Base-by-base conservation (phyloP, 1,284 basidiomycete genomes). In the Rhodotorula sp. region DNA sequence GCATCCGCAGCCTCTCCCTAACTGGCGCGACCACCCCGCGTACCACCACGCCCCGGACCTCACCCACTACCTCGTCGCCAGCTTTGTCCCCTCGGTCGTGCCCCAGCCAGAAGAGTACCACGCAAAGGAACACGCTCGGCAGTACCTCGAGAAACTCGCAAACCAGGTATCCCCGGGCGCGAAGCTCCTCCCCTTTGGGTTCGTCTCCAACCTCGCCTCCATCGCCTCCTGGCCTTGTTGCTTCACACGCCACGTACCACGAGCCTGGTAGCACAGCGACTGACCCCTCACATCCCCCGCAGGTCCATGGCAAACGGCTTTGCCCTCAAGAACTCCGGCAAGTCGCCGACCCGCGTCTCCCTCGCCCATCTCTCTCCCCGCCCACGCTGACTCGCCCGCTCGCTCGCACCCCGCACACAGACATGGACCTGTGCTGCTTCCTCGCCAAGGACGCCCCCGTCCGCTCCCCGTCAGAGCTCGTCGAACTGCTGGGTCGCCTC, bases 351-450 rank as follows among this genome's bases (percentile, higher is more conserved):
- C 25, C 48, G 1, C 7, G 7, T 8, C 44, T 3, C 21, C 44
- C 21, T 39, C 39, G 21, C 3, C 46, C 46, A 25, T 2, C 46
- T 41, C 46, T 41, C 29, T 12, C 22, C 41, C 55, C 15, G 62
- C 12, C 27, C 9, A n/a, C 22, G 13, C 50, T 22, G 29, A 32
- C 22, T 15, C 25, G 32, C 44, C 29, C 55, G 61, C 46, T 59
- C 44, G 22, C 4, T 25, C 10, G 17, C 36, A 59, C 17, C 3
- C n/a, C 27, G 5, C 41, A 36, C 29, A 59, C 80, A 94, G 96
- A 98, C 83, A 98, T 99, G 96, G 96, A 99, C 83, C 85, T 99
- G 56, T 97, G 96, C 81, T 97, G 95, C 82, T 86, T 99, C 79
- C 91, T 97, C 80, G 91, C 94, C 81, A 91, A 92, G 36, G 82